Evolutionary conservation across 768 basidiomycete genomes (phyloP).

Genomic region (Fistulinella prunicolor): DNA sequence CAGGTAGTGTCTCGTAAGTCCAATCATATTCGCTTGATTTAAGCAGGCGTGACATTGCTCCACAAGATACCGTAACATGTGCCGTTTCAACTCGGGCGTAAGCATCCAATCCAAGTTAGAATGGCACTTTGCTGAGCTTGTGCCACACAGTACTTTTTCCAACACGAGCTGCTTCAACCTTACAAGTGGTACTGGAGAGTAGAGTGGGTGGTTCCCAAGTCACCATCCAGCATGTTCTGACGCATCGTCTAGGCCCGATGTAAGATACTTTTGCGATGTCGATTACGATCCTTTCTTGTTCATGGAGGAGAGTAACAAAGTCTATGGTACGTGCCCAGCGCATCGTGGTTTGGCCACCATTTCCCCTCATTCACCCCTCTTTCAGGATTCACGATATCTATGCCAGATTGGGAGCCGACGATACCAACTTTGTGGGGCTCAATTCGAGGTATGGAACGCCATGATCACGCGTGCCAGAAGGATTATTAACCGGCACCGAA

Average conservation of each 20-base stretch:
- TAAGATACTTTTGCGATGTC: slow-evolving; percentile 56
- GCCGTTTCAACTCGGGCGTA: slow-evolving; percentile 70
- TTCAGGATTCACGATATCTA: slow-evolving; percentile 58
- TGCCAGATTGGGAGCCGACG: slow-evolving; percentile 63
- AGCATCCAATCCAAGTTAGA: slow-evolving; percentile 14
- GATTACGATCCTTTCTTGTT: slow-evolving; percentile 50
- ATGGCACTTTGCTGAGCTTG: slow-evolving; percentile 5
- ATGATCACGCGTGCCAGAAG: slow-evolving; percentile 21
- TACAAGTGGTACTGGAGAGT: slow-evolving; percentile 66
- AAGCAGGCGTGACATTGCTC: background rate
- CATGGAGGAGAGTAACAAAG: slow-evolving; percentile 52
- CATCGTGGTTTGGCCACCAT: background rate
- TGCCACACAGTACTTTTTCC: slow-evolving; percentile 48
- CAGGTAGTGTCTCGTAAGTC: slow-evolving; percentile 45
- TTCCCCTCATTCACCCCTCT: background rate
- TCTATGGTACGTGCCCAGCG: slow-evolving; percentile 40
- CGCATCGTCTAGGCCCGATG: slow-evolving; percentile 37
- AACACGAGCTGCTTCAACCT: slow-evolving; percentile 47
- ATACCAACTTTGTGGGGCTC: slow-evolving; percentile 62
- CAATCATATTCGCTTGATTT: background rate
- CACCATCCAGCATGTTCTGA: background rate
- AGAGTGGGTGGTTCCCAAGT: slow-evolving; percentile 37
- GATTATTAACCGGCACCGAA: slow-evolving; percentile 36
- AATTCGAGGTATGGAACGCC: slow-evolving; percentile 47
- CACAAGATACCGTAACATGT: slow-evolving; percentile 70